Evolutionary conservation across 805 yeast genomes (phyloP).

Genomic region (Wickerhamiella kurtzmanii): DNA sequence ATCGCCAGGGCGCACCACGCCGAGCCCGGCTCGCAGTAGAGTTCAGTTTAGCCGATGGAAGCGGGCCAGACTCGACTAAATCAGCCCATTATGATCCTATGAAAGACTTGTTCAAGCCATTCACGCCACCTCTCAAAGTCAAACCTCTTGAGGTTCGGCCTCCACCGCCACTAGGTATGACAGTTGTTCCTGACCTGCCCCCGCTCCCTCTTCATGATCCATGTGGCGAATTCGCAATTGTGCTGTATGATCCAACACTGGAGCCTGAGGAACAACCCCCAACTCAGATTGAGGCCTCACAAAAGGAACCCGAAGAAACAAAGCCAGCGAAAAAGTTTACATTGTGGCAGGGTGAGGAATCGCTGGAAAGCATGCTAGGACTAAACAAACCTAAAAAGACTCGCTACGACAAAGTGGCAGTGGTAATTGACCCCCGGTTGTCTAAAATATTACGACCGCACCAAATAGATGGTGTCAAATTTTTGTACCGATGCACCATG

Average conservation of each 20-base stretch:
- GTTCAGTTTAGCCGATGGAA: conserved; percentile 8
- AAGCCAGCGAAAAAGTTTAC: background rate
- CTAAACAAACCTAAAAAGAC: conserved; percentile 38
- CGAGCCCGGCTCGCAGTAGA: conserved; percentile 7
- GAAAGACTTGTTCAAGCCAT: conserved; percentile 9
- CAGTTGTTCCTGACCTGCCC: conserved; percentile 49
- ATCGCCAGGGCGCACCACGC: conserved; percentile 2
- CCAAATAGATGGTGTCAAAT: conserved; percentile 90
- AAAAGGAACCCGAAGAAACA: background rate
- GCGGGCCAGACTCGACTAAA: background rate
- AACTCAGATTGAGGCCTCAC: conserved; percentile 2
- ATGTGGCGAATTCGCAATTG: conserved; percentile 81
- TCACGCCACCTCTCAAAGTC: conserved; percentile 11
- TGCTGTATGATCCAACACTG: conserved; percentile 86
- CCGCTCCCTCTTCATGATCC: conserved; percentile 96
- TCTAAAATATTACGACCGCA: conserved; percentile 84
- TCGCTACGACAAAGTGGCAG: conserved; percentile 62
- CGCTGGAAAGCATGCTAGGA: conserved; percentile 71
- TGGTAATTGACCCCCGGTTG: conserved; percentile 82
- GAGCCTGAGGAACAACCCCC: conserved; percentile 30
- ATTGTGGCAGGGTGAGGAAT: conserved; percentile 21
- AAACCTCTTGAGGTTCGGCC: conserved; percentile 10
- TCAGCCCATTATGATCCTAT: background rate
- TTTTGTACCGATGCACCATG: conserved; percentile 78
- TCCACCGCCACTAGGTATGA: conserved; percentile 79